Percentiles rank a stretch among this genome's conserved stretches.
Conservation (phyloP, 805 yeast species). For the Teunomyces aglyptinius region DNA sequence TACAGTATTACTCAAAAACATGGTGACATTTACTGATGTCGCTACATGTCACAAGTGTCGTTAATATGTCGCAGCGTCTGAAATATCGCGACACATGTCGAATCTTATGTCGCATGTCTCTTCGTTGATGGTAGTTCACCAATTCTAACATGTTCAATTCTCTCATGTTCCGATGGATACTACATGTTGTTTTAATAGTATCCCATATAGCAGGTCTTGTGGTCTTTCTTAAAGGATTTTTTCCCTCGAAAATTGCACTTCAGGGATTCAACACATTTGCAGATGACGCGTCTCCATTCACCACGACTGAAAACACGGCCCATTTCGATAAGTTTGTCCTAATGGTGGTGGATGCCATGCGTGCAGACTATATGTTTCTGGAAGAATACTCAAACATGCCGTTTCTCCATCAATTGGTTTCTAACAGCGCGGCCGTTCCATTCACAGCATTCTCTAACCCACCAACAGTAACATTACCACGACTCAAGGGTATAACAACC, state of each 20-base stretch:
- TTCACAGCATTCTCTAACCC: slow-evolving; percentile 92
- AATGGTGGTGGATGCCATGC: slow-evolving; percentile 89
- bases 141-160: background rate
- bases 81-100: too few species aligned
- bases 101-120: background rate
- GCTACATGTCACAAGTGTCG: background rate
- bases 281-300: slow-evolving; percentile 19
- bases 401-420: slow-evolving; percentile 63
- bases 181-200: slow-evolving; percentile 10
- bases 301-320: slow-evolving; percentile 13
- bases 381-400: slow-evolving; percentile 57
- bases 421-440: slow-evolving; percentile 72
- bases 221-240: slow-evolving; percentile 78
- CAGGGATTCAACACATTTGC: slow-evolving; percentile 51
- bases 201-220: slow-evolving; percentile 46
- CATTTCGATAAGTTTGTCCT: slow-evolving; percentile 68
- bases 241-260: slow-evolving; percentile 81
- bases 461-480: slow-evolving; percentile 94
- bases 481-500: slow-evolving; percentile 89
- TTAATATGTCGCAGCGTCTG: too few species aligned
- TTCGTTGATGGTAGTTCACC: background rate
- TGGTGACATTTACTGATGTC: background rate
- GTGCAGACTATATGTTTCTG: slow-evolving; percentile 82
- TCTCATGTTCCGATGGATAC: slow-evolving; percentile 15
- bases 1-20: too few species aligned